Evolutionary conservation across 805 yeast genomes (phyloP).

Genomic region (Kockiozyma suomiensis): DNA sequence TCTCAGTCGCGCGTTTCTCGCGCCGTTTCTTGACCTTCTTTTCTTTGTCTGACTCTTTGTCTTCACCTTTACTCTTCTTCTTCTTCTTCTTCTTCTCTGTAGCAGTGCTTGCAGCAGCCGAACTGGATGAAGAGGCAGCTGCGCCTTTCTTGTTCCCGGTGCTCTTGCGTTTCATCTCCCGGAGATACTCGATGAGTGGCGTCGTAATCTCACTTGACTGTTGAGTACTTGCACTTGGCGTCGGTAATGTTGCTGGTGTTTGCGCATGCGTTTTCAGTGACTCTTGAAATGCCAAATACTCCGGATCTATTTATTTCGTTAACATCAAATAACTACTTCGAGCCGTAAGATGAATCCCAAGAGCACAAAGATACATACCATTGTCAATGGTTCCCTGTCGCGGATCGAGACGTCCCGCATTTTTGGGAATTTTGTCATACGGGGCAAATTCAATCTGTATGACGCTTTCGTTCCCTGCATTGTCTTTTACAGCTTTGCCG

Average conservation of each 20-base stretch:
- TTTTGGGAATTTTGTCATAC: constrained; percentile 26
- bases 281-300: constrained; percentile 42
- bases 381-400: constrained; percentile 41
- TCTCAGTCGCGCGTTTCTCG: background rate
- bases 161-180: constrained; percentile 34
- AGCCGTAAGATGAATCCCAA: background rate
- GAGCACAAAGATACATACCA: constrained; percentile 5
- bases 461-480: constrained; percentile 28
- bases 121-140: too few species aligned
- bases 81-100: constrained; percentile 5
- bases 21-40: background rate
- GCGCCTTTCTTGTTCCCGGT: constrained; percentile 34
- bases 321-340: background rate
- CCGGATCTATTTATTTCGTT: constrained; percentile 34
- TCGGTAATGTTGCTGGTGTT: background rate
- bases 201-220: constrained; percentile 11
- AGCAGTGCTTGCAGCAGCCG: background rate
- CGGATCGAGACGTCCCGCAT: constrained; percentile 23
- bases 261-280: constrained; percentile 34
- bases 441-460: constrained; percentile 38
- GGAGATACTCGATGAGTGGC: constrained; percentile 31
- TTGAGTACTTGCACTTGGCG: background rate
- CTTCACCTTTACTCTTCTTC: too few species aligned
- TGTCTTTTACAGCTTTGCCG: constrained; percentile 40
- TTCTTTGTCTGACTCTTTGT: too few species aligned